Percentiles rank a stretch among this genome's conserved stretches.
These are phyloP conservation scores for Leishmania mexicana DNA, from an alignment of 208 protist genomes.

Conservation along the genomic window DNA sequence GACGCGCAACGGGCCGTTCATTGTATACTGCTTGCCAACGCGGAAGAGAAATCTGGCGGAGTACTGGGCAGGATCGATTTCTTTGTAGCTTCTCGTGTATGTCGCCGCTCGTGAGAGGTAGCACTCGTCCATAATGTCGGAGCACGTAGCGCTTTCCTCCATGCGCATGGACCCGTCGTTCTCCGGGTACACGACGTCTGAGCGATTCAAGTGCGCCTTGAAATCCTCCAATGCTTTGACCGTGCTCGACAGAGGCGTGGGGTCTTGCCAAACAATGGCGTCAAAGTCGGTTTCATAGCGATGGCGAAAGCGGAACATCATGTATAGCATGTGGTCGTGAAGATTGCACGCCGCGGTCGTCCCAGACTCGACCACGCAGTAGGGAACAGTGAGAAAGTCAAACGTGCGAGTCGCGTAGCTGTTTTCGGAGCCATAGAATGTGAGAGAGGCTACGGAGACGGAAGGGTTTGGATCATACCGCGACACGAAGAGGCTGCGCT, in stretches of 20 bases:
- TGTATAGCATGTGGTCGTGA: conserved; percentile 13
- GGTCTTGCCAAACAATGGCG: conserved; percentile 29
- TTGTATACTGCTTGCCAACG: conserved; percentile 22
- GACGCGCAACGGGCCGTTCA: conserved; percentile 20
- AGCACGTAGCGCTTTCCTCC: conserved; percentile 28
- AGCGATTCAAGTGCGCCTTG: conserved; percentile 20
- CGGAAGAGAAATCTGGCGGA: conserved; percentile 30
- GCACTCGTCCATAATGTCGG: conserved; percentile 34
- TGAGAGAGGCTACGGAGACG: conserved; percentile 17
- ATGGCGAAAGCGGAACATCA: conserved; percentile 32
- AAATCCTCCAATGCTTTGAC: conserved; percentile 19
- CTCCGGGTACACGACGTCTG: conserved; percentile 20
- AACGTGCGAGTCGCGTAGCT: background rate
- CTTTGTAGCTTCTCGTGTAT: conserved; percentile 35
- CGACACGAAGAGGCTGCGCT: conserved; percentile 27
- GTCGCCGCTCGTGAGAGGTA: conserved; percentile 23
- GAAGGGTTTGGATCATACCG: conserved; percentile 7
- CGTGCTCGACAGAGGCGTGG: conserved; percentile 7
- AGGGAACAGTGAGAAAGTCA: conserved; percentile 27
- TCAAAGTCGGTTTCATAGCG: conserved; percentile 29
- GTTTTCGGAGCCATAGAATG: conserved; percentile 9
- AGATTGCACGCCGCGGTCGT: conserved; percentile 12
- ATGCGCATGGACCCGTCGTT: conserved; percentile 18
- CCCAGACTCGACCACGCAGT: conserved; percentile 11
- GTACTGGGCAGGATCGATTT: conserved; percentile 23